A percentile compares a stretch with the other conserved stretches of the same genome.
These are phyloP conservation scores for Leishmania amazonensis DNA, from an alignment of 208 protist species.

Conservation along the genomic window DNA sequence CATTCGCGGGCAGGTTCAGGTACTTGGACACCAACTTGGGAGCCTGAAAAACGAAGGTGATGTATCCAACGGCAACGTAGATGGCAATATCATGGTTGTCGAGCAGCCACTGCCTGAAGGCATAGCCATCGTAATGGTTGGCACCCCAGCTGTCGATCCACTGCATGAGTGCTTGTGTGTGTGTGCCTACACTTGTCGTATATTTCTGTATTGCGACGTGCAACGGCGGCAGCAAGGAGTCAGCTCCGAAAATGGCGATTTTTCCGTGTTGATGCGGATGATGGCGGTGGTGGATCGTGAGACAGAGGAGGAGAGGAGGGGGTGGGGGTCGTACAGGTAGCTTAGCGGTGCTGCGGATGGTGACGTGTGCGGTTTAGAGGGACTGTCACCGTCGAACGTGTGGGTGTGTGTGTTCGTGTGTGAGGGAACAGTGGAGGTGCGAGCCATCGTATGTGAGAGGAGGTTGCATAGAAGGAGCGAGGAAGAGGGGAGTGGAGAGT, in stretches of 20 bases:
- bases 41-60: conserved; percentile 55
- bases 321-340: background rate
- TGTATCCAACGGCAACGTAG: conserved; percentile 49
- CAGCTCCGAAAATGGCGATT: background rate
- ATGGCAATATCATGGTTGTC: conserved; percentile 61
- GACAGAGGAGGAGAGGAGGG: background rate
- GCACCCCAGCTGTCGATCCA: conserved; percentile 58
- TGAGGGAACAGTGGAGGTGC: background rate
- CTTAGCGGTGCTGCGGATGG: background rate
- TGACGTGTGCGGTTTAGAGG: background rate
- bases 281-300: background rate
- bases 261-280: background rate
- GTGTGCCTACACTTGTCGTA: background rate
- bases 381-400: background rate
- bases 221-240: background rate
- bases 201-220: background rate
- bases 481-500: background rate
- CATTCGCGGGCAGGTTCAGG: conserved; percentile 24
- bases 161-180: conserved; percentile 27
- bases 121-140: conserved; percentile 65
- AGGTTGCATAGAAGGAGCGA: background rate
- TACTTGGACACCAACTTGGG: conserved; percentile 39
- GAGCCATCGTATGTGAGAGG: background rate
- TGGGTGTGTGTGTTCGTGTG: background rate
- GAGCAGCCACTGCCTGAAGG: conserved; percentile 50